Base-by-base conservation (phyloP, 2,329 filamentous ascomycete genomes). In the Penicillium freii region DNA sequence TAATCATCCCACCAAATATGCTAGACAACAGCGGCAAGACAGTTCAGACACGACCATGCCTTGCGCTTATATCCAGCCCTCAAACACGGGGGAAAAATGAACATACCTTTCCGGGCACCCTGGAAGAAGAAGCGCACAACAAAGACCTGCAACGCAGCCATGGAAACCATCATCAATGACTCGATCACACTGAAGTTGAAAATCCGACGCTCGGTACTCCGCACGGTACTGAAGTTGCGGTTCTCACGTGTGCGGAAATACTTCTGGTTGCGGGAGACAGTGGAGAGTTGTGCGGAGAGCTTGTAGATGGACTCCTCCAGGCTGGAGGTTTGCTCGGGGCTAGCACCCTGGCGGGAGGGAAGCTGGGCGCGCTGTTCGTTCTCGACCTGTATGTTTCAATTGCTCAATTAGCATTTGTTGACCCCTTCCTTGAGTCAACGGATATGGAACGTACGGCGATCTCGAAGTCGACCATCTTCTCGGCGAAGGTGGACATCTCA, bases 191-290 rank as follows among this genome's bases (percentile, higher is more conserved):
- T 96, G 77, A 99, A 96, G 79, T 97, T 97, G 80, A 97, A 92
- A 70, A 99, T 99, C 62, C 94, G 84, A 74, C 86, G 86, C 82
- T 99, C 94, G 40, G 94, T 99, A 79, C 92, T 97, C 75, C 91
- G 85, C 69, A 99, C 94, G 10, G 94, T 99, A 80, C 91, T 95
- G 79, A 99, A 97, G 80, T 99, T 99, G 61, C 94, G 86, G 83
- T 99, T 99, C 82, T 99, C 94, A 65, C 94, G 87, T 3, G 94
- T 99, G 62, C 95, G 90, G 87, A 99, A 99, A 82, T 99, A 99
- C 76, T 99, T 99, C 73, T 99, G 94, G 81, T 96, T 97, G 71
- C 94, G 86, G 42, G 90, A 92, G 72, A 99, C 94, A 61, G 92
- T 97, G 15, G 92, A 96, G 50, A 99, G 81, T 73, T 96, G 91